Percentiles rank a stretch among this genome's conserved stretches.
Evolutionary conservation across 2,329 filamentous ascomycete species (phyloP).

Genomic region (Phaeoacremonium minimum): DNA sequence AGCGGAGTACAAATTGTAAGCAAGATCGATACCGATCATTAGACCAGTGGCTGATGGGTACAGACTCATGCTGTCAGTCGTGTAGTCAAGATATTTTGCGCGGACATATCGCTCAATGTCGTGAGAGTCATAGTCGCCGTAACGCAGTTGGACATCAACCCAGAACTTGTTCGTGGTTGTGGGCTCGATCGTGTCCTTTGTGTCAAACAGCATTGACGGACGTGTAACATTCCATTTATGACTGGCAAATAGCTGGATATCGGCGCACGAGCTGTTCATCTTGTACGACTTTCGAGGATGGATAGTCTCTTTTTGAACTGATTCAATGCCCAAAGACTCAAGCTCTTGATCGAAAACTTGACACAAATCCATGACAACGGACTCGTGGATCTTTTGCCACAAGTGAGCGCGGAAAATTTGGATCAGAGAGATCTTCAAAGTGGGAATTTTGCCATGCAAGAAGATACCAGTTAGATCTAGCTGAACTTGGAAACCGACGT

Average conservation of each 20-base stretch:
- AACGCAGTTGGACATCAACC: conserved; percentile 93
- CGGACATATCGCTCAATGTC: conserved; percentile 97
- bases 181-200: conserved; percentile 89
- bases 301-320: conserved; percentile 97
- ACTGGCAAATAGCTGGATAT: conserved; percentile 92
- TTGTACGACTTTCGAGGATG: conserved; percentile 99
- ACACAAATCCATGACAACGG: conserved; percentile 96
- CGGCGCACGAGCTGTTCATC: conserved; percentile 99
- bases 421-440: conserved; percentile 94
- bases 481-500: conserved; percentile 98
- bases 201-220: conserved; percentile 90
- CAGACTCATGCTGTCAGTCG: conserved; percentile 96
- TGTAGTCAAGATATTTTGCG: conserved; percentile 98
- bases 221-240: conserved; percentile 99
- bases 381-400: conserved; percentile 99
- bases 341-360: conserved; percentile 98
- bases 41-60: conserved; percentile 95
- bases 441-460: conserved; percentile 98
- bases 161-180: conserved; percentile 99
- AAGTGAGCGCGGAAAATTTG: conserved; percentile 99
- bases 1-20: conserved; percentile 97
- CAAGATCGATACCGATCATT: conserved; percentile 96
- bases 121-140: conserved; percentile 98
- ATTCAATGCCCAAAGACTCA: conserved; percentile 92
- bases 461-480: conserved; percentile 97